Evolutionary conservation across 129 eudicot species (phyloP).

Genomic region (Scalesia atractyloides): DNA sequence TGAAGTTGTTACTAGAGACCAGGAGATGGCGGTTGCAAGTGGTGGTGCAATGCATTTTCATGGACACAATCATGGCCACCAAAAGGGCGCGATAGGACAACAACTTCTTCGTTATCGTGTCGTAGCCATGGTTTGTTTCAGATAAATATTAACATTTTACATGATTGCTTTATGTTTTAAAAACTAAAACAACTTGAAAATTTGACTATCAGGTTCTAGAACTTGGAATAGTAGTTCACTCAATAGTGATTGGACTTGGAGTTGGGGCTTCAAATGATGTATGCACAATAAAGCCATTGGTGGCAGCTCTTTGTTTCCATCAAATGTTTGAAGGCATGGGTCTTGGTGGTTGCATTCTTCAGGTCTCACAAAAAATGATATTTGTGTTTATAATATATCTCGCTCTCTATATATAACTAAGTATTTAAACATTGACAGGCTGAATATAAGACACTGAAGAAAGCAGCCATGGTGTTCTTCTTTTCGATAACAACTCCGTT

Average conservation of each 20-base stretch:
- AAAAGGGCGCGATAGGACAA: conserved; percentile 10
- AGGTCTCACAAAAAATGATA: not conserved
- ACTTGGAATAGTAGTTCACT: conserved; percentile 14
- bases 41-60: conserved; percentile 8
- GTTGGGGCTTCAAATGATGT: no score
- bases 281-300: no score
- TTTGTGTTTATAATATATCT: not conserved
- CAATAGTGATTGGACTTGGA: not conserved
- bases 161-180: no score
- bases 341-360: conserved; percentile 2
- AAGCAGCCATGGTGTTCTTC: not conserved
- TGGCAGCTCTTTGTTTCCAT: no score
- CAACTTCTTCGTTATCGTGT: not conserved
- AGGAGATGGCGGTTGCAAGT: not conserved
- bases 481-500: not conserved
- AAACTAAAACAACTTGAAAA: no score
- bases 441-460: not conserved
- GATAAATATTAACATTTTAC: not conserved
- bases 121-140: conserved; percentile 7
- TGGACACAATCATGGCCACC: conserved; percentile 1
- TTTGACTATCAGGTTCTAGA: not conserved
- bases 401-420: not conserved
- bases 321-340: no score
- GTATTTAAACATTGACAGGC: not conserved
- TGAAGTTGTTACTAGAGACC: not conserved